phyloP scores from a whole-genome alignment of 225 moss, liverwort and hornwort species.

The Sphagnum tenellum region DNA sequence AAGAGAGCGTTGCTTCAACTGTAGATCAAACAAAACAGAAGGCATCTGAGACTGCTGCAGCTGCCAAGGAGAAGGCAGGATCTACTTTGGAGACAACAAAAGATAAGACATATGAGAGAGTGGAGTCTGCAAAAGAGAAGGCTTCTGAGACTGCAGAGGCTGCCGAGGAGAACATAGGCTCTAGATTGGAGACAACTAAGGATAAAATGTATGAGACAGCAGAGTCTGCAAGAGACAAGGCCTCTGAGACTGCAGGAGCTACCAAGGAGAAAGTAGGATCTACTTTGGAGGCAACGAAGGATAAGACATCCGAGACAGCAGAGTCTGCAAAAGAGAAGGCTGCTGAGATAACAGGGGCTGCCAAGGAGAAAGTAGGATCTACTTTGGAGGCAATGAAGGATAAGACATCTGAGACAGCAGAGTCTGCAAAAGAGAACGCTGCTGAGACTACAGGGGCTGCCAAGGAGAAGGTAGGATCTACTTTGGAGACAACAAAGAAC shows the following conservation, averaged over 20 bases:
- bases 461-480: slow-evolving; percentile 10
- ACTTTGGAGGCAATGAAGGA: slow-evolving; percentile 8
- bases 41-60: slow-evolving; percentile 20
- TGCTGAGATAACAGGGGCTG: neutral
- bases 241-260: slow-evolving; percentile 3
- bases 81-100: slow-evolving; percentile 8
- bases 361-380: slow-evolving; percentile 19
- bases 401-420: slow-evolving; percentile 13
- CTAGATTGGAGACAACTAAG: slow-evolving; percentile 18
- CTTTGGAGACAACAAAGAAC: slow-evolving; percentile 21
- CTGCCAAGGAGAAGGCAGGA: slow-evolving; percentile 28
- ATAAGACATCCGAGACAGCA: slow-evolving; percentile 6
- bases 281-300: slow-evolving; percentile 7
- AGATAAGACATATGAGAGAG: slow-evolving; percentile 12
- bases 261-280: slow-evolving; percentile 13
- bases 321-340: slow-evolving; percentile 2
- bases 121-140: slow-evolving; percentile 11
- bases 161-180: slow-evolving; percentile 5
- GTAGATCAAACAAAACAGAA: slow-evolving; percentile 15
- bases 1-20: slow-evolving; percentile 14
- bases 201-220: slow-evolving; percentile 21
- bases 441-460: slow-evolving; percentile 3
- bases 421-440: neutral
- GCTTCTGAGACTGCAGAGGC: slow-evolving; percentile 10
- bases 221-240: slow-evolving; percentile 14